Conservation (phyloP, 345 rosid species). For the Ailanthus altissimus region DNA sequence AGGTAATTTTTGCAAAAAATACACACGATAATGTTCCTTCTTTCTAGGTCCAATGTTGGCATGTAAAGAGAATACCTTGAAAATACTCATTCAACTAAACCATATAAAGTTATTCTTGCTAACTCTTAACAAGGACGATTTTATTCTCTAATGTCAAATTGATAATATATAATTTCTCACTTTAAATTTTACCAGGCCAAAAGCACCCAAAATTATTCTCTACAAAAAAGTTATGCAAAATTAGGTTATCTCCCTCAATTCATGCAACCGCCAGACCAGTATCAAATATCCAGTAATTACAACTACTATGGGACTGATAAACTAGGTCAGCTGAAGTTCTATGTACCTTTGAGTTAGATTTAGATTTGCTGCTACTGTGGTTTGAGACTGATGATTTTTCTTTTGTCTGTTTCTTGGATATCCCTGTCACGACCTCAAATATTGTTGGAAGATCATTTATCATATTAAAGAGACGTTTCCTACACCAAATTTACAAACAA, state of each 20-base stretch:
- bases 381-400: constrained; percentile 68
- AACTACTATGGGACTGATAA: background rate
- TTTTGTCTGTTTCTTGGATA: constrained; percentile 62
- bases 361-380: constrained; percentile 69
- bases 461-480: constrained; percentile 83
- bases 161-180: background rate
- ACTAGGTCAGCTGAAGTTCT: constrained; percentile 7
- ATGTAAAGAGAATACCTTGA: background rate
- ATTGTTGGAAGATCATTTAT: constrained; percentile 85
- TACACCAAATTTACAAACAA: constrained; percentile 36
- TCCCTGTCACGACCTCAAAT: constrained; percentile 75
- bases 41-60: background rate
- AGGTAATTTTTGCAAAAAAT: background rate
- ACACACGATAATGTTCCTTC: background rate
- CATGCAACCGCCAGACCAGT: background rate
- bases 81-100: background rate
- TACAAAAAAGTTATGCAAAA: background rate
- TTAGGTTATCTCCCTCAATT: background rate
- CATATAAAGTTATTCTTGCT: background rate
- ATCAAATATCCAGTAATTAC: background rate
- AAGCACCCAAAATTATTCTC: background rate
- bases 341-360: constrained; percentile 68
- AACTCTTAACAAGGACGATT: background rate
- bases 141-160: background rate
- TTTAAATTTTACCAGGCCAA: background rate